phyloP scores from a whole-genome alignment of 2,329 filamentous ascomycete species.

The Phoma herbarum region DNA sequence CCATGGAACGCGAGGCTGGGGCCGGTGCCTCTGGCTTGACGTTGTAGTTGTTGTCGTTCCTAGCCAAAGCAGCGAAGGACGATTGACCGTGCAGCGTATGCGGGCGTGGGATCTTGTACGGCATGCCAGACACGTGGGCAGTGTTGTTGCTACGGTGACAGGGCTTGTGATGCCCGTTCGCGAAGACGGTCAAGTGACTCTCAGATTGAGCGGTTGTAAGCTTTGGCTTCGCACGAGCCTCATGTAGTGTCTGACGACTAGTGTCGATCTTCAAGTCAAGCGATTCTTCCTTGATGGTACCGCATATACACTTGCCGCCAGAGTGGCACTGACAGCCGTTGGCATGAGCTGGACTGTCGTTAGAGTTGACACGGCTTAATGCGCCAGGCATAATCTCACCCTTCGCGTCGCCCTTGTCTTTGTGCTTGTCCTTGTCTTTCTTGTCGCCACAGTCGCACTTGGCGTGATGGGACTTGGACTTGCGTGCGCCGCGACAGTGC shows the following conservation, averaged over 20 bases:
- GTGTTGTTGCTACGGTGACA: conserved; percentile 71
- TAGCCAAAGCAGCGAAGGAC: conserved; percentile 40
- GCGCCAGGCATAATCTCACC: conserved; percentile 49
- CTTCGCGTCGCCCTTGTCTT: conserved; percentile 56
- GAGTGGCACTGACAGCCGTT: conserved; percentile 63
- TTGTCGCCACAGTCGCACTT: conserved; percentile 98
- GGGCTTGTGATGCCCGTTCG: conserved; percentile 71
- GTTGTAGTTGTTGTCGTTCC: conserved; percentile 34
- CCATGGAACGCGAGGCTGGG: conserved; percentile 42
- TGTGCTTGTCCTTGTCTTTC: conserved; percentile 67
- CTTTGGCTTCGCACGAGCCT: conserved; percentile 63
- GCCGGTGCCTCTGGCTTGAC: conserved; percentile 31
- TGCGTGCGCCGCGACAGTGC: conserved; percentile 95
- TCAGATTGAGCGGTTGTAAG: conserved; percentile 67
- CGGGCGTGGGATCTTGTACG: conserved; percentile 67
- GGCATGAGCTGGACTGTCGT: conserved; percentile 47
- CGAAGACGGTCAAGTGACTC: conserved; percentile 66
- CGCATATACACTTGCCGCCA: conserved; percentile 68
- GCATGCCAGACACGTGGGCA: conserved; percentile 68
- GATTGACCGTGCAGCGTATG: conserved; percentile 48
- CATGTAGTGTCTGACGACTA: conserved; percentile 55
- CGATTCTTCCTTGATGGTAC: conserved; percentile 64
- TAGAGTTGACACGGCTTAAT: conserved; percentile 40
- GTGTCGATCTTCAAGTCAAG: conserved; percentile 57
- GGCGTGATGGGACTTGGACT: conserved; percentile 91